These are phyloP conservation scores for Colletotrichum tanaceti DNA, from an alignment of 2,329 filamentous ascomycete genomes.

Conservation along the genomic window DNA sequence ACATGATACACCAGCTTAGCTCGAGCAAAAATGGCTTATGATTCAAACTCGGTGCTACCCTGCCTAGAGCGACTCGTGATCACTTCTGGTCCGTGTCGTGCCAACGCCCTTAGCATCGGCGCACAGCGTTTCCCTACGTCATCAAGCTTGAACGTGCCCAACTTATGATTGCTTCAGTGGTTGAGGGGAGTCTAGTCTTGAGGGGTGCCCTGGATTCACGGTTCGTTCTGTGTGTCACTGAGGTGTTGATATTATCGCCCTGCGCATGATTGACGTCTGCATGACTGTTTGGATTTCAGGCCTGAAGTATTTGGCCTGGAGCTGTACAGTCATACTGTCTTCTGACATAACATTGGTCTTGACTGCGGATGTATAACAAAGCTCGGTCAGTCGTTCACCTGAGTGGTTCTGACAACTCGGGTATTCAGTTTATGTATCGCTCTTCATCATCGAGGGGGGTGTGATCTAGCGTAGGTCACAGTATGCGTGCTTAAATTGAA, in stretches of 20 bases:
- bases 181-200: background rate
- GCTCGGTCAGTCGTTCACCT: background rate
- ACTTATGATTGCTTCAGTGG: background rate
- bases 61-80: conserved; percentile 8
- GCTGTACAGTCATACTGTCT: background rate
- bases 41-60: conserved; percentile 21
- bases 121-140: background rate
- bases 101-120: too few species aligned
- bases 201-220: background rate
- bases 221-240: too few species aligned
- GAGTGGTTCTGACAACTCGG: background rate
- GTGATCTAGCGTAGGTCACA: background rate
- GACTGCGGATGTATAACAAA: background rate
- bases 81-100: background rate
- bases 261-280: background rate
- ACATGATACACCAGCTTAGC: conserved; percentile 40
- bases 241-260: background rate
- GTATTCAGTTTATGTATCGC: background rate
- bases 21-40: conserved; percentile 38
- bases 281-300: background rate
- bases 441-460: background rate
- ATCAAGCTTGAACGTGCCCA: background rate
- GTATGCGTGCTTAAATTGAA: too few species aligned
- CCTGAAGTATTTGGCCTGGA: background rate
- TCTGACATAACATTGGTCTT: background rate